phyloP scores from a whole-genome alignment of 1,139 yeast genomes.

The Yamadazyma dushanensis region DNA sequence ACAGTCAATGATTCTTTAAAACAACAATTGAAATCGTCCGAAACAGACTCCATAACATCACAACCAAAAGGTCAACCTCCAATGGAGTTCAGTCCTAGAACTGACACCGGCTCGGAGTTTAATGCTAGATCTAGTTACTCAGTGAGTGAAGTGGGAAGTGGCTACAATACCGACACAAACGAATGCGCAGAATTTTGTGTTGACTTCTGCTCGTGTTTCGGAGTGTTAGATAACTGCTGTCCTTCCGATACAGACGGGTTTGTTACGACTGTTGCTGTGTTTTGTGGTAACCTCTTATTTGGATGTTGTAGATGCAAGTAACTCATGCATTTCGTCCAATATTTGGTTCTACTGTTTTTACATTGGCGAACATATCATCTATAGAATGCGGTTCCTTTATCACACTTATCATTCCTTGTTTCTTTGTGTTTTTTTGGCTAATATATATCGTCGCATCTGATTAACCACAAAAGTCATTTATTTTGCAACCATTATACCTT shows the following conservation, averaged over 20 bases:
- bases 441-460: no score
- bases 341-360: neutral
- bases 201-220: constrained; percentile 42
- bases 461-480: no score
- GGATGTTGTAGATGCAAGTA: constrained; percentile 34
- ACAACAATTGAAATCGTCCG: neutral
- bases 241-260: constrained; percentile 46
- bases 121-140: constrained; percentile 18
- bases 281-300: constrained; percentile 39
- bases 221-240: constrained; percentile 42
- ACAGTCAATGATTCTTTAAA: neutral
- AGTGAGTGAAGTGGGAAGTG: constrained; percentile 32
- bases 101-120: constrained; percentile 9
- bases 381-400: neutral
- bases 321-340: no score
- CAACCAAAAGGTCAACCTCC: constrained; percentile 14
- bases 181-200: constrained; percentile 48
- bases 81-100: constrained; percentile 17
- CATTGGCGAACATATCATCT: neutral
- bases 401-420: neutral
- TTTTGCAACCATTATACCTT: constrained; percentile 1
- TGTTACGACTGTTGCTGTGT: constrained; percentile 34
- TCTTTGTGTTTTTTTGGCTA: neutral
- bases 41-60: constrained; percentile 11
- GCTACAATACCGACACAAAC: constrained; percentile 35